phyloP scores from a whole-genome alignment of 768 basidiomycete genomes.

The Hypsizygus marmoreus region DNA sequence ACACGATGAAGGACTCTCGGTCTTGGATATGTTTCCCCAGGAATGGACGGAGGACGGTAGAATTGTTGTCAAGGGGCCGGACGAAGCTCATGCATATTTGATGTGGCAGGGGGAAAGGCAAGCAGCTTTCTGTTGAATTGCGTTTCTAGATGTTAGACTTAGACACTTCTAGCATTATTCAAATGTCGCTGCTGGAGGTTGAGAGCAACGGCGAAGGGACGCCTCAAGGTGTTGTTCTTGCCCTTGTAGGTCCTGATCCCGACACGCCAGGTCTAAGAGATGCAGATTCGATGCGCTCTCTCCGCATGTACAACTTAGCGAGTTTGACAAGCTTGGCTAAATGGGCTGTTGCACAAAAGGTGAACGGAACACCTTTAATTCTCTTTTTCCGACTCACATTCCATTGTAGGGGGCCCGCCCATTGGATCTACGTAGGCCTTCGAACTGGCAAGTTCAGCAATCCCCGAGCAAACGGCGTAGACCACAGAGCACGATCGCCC shows the following conservation, averaged over 20 bases:
- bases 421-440: slow-evolving; percentile 56
- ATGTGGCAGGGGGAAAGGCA: slow-evolving; percentile 84
- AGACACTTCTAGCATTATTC: slow-evolving; percentile 57
- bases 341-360: slow-evolving; percentile 73
- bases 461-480: slow-evolving; percentile 51
- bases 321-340: slow-evolving; percentile 75
- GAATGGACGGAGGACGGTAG: slow-evolving; percentile 61
- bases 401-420: slow-evolving; percentile 54
- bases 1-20: slow-evolving; percentile 77
- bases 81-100: slow-evolving; percentile 64
- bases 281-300: slow-evolving; percentile 51
- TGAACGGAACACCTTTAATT: slow-evolving; percentile 22
- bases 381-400: slow-evolving; percentile 9
- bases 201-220: slow-evolving; percentile 51
- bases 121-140: slow-evolving; percentile 18
- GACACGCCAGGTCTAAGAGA: slow-evolving; percentile 52
- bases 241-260: slow-evolving; percentile 66
- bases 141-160: not conserved
- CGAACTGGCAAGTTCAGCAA: slow-evolving; percentile 53
- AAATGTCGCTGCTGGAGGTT: slow-evolving; percentile 75
- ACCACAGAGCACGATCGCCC: slow-evolving; percentile 58
- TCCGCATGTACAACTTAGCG: slow-evolving; percentile 84
- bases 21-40: slow-evolving; percentile 80
- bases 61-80: slow-evolving; percentile 58
- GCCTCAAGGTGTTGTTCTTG: slow-evolving; percentile 76